phyloP scores from a whole-genome alignment of 169 alveolate genomes.

The Besnoitia besnoiti region DNA sequence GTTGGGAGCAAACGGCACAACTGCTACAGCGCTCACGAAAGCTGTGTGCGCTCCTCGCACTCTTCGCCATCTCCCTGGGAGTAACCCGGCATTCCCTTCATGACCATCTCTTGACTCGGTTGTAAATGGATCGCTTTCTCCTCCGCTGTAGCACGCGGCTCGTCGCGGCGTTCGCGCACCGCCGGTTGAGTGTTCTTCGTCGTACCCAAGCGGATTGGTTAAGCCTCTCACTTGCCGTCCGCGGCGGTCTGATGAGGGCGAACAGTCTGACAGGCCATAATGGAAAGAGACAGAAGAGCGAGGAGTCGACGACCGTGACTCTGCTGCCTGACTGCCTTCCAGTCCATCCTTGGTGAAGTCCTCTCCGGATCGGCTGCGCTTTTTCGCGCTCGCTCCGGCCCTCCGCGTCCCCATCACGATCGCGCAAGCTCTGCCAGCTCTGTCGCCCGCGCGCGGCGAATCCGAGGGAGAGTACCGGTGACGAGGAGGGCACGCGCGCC shows the following conservation, averaged over 20 bases:
- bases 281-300: background rate
- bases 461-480: background rate
- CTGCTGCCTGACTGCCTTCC: too few species aligned
- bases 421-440: background rate
- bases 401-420: background rate
- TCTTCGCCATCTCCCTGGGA: too few species aligned
- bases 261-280: background rate
- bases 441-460: background rate
- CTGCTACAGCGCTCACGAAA: background rate
- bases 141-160: background rate
- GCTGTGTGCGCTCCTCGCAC: too few species aligned
- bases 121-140: background rate
- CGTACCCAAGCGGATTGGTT: too few species aligned
- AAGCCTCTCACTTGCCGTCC: background rate
- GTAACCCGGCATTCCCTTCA: too few species aligned
- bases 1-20: background rate
- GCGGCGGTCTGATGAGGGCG: background rate
- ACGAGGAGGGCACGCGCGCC: slow-evolving; percentile 11
- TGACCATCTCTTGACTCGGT: too few species aligned
- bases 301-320: background rate
- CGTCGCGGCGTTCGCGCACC: background rate
- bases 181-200: background rate
- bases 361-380: background rate
- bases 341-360: too few species aligned
- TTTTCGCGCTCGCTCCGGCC: background rate